These are phyloP conservation scores for Circinella minor DNA, from an alignment of 371 early-diverging fungal species.

Conservation along the genomic window DNA sequence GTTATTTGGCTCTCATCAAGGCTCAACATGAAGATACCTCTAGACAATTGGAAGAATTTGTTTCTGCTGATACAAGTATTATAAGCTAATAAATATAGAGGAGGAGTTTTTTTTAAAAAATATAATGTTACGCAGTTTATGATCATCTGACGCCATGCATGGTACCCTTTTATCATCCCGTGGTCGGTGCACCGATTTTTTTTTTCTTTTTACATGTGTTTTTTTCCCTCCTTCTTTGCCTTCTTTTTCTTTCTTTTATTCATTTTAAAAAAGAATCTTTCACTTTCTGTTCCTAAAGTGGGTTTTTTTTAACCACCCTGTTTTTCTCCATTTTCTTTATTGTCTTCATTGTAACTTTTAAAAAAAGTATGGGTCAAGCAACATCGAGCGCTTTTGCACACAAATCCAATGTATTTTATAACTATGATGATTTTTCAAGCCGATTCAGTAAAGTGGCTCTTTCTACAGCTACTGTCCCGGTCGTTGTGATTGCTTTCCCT, in stretches of 20 bases:
- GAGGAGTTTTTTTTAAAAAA: not conserved
- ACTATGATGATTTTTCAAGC: constrained; percentile 46
- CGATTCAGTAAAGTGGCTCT: constrained; percentile 45
- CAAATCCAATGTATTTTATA: constrained; percentile 28
- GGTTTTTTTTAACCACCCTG: not conserved
- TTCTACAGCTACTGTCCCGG: constrained; percentile 50
- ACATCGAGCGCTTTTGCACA: constrained; percentile 34
- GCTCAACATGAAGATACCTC: constrained; percentile 23
- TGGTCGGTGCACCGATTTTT: not conserved
- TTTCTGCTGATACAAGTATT: not conserved
- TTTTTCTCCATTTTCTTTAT: constrained; percentile 2
- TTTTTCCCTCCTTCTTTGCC: not conserved
- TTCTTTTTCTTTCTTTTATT: constrained; percentile 8
- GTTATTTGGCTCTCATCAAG: constrained; percentile 50
- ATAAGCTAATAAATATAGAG: not conserved
- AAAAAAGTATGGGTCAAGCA: constrained; percentile 43
- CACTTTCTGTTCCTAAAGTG: no score
- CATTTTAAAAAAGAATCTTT: not conserved
- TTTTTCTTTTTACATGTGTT: constrained; percentile 5
- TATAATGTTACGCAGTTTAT: constrained; percentile 11
- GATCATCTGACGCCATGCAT: constrained; percentile 18
- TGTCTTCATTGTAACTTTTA: no score
- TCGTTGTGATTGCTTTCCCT: constrained; percentile 54
- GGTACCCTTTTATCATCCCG: constrained; percentile 8
- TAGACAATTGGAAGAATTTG: constrained; percentile 10